Percentiles rank a stretch among this genome's conserved stretches.
Conservation (phyloP, 441 rosid species). For the Raphanus hybrid region DNA sequence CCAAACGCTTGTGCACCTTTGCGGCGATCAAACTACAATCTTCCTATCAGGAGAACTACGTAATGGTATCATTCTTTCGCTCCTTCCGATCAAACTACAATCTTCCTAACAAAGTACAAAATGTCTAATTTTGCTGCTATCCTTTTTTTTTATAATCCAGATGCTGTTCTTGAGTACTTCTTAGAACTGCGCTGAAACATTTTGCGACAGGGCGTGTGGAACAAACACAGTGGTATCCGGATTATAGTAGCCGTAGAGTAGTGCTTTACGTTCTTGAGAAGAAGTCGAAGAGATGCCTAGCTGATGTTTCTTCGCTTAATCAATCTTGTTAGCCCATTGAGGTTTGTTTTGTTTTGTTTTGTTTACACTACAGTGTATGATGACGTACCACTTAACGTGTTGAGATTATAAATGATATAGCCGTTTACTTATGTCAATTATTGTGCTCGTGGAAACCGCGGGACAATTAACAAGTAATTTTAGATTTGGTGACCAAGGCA, state of each 20-base stretch:
- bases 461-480: background rate
- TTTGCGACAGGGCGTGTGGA: conserved; percentile 76
- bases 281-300: conserved; percentile 47
- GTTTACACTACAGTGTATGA: background rate
- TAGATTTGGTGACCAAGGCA: background rate
- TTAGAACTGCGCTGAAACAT: conserved; percentile 67
- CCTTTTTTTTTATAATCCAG: conserved; percentile 38
- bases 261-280: conserved; percentile 76
- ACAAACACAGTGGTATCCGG: conserved; percentile 13
- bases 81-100: no score
- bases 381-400: background rate
- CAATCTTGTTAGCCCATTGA: conserved; percentile 33
- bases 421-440: background rate
- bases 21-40: conserved; percentile 68
- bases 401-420: background rate
- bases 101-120: background rate
- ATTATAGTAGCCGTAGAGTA: conserved; percentile 42
- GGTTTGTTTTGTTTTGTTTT: conserved; percentile 1
- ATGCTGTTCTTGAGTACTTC: conserved; percentile 80
- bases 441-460: background rate
- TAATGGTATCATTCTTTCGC: conserved; percentile 52
- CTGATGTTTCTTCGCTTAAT: conserved; percentile 41
- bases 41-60: conserved; percentile 82
- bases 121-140: background rate
- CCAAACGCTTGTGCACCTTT: conserved; percentile 66